These are phyloP conservation scores for Colletotrichum magnum DNA, from an alignment of 2,329 filamentous ascomycete genomes.

Conservation along the genomic window DNA sequence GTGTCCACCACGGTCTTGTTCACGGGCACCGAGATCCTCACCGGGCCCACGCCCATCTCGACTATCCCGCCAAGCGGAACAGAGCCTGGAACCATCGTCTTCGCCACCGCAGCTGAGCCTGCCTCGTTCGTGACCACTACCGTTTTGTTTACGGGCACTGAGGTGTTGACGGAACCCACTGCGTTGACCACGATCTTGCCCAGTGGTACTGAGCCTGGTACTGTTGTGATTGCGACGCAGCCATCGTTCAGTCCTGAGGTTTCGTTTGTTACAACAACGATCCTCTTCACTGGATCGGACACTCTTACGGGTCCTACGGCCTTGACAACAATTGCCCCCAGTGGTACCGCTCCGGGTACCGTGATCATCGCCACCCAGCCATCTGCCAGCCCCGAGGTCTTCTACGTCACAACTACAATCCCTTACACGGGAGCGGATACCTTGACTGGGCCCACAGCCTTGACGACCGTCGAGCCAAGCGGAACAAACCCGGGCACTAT, in stretches of 20 bases:
- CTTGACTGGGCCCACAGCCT: slow-evolving; percentile 2
- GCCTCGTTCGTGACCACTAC: slow-evolving; percentile 7
- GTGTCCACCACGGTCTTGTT: neutral
- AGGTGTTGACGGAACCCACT: neutral
- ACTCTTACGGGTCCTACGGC: neutral
- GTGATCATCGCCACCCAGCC: slow-evolving; percentile 2
- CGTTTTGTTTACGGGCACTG: neutral
- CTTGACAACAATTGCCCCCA: slow-evolving; percentile 3
- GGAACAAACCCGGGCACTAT: slow-evolving; percentile 11
- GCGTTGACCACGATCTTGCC: slow-evolving; percentile 16
- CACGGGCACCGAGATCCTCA: neutral
- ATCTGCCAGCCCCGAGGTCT: neutral
- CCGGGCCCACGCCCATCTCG: neutral
- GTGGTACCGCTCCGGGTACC: neutral
- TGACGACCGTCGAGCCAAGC: slow-evolving; percentile 2
- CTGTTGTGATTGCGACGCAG: slow-evolving; percentile 13
- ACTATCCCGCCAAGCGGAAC: slow-evolving; percentile 1
- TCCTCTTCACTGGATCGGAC: neutral
- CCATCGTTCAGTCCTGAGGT: neutral
- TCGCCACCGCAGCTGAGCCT: neutral
- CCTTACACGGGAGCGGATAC: slow-evolving; percentile 6
- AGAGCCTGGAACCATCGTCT: neutral
- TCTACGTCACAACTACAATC: neutral
- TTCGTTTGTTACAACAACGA: neutral
- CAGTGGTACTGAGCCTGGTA: slow-evolving; percentile 26